phyloP scores from a whole-genome alignment of 495 filamentous ascomycete species.

The Penicillium lividum region DNA sequence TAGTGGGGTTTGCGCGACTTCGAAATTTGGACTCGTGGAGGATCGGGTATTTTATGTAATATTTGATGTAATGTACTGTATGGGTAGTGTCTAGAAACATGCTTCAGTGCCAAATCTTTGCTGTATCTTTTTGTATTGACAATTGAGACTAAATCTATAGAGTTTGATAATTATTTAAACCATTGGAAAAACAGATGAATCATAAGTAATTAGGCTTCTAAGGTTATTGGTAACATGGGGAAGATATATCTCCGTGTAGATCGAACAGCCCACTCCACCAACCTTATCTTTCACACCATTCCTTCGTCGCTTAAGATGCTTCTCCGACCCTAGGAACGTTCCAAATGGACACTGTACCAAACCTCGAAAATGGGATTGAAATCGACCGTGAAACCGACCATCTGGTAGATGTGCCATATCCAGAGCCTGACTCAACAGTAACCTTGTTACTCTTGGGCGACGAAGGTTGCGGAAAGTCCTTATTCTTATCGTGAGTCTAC shows the following conservation, averaged over 20 bases:
- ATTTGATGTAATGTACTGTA: slow-evolving; percentile 10
- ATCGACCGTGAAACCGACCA: background rate
- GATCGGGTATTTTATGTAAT: slow-evolving; percentile 18
- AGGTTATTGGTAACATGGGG: background rate
- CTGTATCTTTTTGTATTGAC: background rate
- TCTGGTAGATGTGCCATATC: slow-evolving; percentile 14
- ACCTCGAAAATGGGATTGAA: too few relatives aligned
- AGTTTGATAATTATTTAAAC: too few relatives aligned
- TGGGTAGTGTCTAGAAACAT: background rate
- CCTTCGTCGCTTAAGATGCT: background rate
- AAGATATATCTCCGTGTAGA: background rate
- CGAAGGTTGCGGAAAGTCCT: slow-evolving; percentile 78
- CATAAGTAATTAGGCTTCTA: too few relatives aligned
- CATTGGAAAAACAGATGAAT: too few relatives aligned
- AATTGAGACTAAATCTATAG: background rate
- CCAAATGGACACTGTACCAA: too few relatives aligned
- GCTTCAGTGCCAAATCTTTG: background rate
- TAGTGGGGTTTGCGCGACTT: background rate
- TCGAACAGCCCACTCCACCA: background rate
- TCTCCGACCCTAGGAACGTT: too few relatives aligned
- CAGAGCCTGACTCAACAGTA: slow-evolving; percentile 44
- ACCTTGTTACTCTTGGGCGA: slow-evolving; percentile 81
- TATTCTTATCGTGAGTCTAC: slow-evolving; percentile 77
- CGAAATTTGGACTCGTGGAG: slow-evolving; percentile 13
- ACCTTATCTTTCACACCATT: slow-evolving; percentile 1